Evolutionary conservation across 78 protist species (phyloP), one percentile per base, ranked within the genome.

Genomic region (Dictyostelium purpureum): DNA sequence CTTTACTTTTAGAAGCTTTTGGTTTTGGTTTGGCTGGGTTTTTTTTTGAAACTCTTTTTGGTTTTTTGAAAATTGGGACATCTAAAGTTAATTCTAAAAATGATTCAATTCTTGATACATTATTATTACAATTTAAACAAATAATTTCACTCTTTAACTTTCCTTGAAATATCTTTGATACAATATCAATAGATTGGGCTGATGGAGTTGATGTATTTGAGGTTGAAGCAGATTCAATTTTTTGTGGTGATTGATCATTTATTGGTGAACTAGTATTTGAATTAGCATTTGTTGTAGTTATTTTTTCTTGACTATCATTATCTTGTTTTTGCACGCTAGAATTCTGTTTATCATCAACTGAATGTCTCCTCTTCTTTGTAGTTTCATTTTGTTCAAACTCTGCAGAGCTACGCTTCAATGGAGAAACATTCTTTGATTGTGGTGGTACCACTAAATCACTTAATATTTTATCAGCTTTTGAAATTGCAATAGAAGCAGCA

Each of bases 31-130:
- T 28, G 4, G 10, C 9, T 33, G 26, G 26, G n/a, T n/a, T n/a
- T 43, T 6, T 24, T 71, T 31, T 16, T 5, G 7, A 9, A 33
- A 21, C 66, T 19, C n/a, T 33, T 59, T 21, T 63, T 28, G 87
- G 69, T 67, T 52, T 37, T 19, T 19, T 37, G 18, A 63, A 63
- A 26, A 66, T 43, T 38, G 94, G 94, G 19, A 88, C 38, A 45
- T 88, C 94, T 37, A 88, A 37, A 28, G 87, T 76, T 26, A 88
- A 43, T 38, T 88, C 94, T 43, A 88, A 65, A 65, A 88, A 88
- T 38, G 94, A 35, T 70, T 88, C 94, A 26, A 78, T 69, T 38
- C 38, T 49, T 16, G 67, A 52, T 16, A 70, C 67, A 56, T 42
- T 75, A 33, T 12, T 66, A 16, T 61, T 67, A 77, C 94, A 88